Evolutionary conservation across 2,329 filamentous ascomycete genomes (phyloP).

Genomic region (Aspergillus sp.): DNA sequence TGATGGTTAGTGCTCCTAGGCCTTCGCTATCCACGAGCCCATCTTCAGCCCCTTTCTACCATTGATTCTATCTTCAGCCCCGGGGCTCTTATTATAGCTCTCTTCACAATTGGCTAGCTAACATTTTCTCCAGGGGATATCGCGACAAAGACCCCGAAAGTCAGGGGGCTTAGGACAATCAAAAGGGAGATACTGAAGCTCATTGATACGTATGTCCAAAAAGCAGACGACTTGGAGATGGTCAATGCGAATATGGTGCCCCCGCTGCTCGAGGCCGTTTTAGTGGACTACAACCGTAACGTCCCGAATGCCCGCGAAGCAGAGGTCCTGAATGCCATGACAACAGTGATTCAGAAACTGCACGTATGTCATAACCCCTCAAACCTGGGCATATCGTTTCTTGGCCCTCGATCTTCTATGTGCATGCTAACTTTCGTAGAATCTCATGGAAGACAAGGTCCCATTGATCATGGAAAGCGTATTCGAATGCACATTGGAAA

Average conservation of each 20-base stretch:
- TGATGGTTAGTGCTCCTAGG: conserved; percentile 66
- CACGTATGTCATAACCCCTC: conserved; percentile 69
- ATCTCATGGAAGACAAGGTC: conserved; percentile 97
- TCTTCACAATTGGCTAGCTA: conserved; percentile 19
- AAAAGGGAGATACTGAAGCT: conserved; percentile 99
- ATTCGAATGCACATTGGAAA: conserved; percentile 96
- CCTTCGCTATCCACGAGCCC: background rate
- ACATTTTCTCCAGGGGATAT: conserved; percentile 68
- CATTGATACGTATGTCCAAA: conserved; percentile 97
- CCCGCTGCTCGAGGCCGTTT: conserved; percentile 88
- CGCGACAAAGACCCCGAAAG: conserved; percentile 96
- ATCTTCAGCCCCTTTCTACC: background rate
- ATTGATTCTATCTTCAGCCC: background rate
- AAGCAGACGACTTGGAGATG: conserved; percentile 93
- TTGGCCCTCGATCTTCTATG: background rate
- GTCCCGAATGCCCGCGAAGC: conserved; percentile 94
- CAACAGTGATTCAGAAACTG: conserved; percentile 93
- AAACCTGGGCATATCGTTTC: background rate
- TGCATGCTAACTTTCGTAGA: conserved; percentile 56
- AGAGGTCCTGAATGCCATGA: conserved; percentile 96
- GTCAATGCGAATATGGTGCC: conserved; percentile 94
- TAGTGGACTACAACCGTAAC: conserved; percentile 96
- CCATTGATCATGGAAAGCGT: conserved; percentile 98
- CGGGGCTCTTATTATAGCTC: background rate
- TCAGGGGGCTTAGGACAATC: conserved; percentile 92